phyloP scores from a whole-genome alignment of 805 yeast genomes.

The Kluyveromyces starmeri region DNA sequence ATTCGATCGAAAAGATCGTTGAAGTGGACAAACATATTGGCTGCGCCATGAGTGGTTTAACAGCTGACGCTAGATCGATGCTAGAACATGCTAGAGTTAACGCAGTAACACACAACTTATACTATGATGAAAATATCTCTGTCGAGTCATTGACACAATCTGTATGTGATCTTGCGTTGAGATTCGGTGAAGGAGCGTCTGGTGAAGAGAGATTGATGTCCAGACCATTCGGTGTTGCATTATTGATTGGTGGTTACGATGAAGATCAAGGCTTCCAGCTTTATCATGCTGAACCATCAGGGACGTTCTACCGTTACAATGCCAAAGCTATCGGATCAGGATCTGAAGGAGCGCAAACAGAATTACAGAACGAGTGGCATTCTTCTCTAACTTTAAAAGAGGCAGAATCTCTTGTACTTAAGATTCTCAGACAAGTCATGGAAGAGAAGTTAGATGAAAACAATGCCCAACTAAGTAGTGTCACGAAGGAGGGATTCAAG shows the following conservation, averaged over 20 bases:
- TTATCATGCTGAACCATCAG: slow-evolving; percentile 98
- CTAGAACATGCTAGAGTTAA: slow-evolving; percentile 95
- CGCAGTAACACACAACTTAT: slow-evolving; percentile 76
- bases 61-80: slow-evolving; percentile 98
- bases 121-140: slow-evolving; percentile 85
- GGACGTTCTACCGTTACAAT: slow-evolving; percentile 94
- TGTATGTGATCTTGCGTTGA: slow-evolving; percentile 90
- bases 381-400: slow-evolving; percentile 82
- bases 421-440: slow-evolving; percentile 94
- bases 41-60: slow-evolving; percentile 97
- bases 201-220: slow-evolving; percentile 91
- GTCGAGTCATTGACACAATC: slow-evolving; percentile 93
- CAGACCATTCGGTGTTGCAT: slow-evolving; percentile 97
- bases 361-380: slow-evolving; percentile 93
- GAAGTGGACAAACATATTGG: slow-evolving; percentile 93
- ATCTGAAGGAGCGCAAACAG: slow-evolving; percentile 98
- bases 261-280: slow-evolving; percentile 90
- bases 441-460: slow-evolving; percentile 94
- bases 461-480: slow-evolving; percentile 91
- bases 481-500: slow-evolving; percentile 82
- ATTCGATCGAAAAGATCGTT: slow-evolving; percentile 91
- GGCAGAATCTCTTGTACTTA: slow-evolving; percentile 83
- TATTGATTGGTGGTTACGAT: slow-evolving; percentile 91
- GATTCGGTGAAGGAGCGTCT: slow-evolving; percentile 95
- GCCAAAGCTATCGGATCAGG: slow-evolving; percentile 99